Percentiles rank a stretch among this genome's conserved stretches.
Conservation (phyloP, 345 rosid species). For the Rhodamnia argentea region DNA sequence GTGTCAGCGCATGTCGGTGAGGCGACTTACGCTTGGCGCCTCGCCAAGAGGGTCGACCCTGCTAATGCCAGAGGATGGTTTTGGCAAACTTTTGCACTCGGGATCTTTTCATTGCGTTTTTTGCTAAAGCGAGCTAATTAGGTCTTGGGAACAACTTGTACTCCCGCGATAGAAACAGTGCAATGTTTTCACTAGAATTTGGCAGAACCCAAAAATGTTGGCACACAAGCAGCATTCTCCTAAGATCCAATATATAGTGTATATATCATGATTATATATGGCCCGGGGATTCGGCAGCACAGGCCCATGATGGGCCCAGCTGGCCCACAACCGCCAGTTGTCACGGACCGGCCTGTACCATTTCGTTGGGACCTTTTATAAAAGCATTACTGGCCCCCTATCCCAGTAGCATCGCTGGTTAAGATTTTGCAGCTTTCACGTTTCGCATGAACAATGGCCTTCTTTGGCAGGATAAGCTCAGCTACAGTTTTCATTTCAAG, state of each 20-base stretch:
- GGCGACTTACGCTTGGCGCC: conserved; percentile 46
- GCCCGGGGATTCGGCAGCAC: neutral
- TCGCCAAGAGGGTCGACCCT: conserved; percentile 64
- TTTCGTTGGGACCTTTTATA: neutral
- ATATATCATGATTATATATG: neutral
- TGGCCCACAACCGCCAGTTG: neutral
- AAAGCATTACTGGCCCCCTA: neutral
- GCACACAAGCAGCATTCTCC: neutral
- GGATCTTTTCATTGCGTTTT: conserved; percentile 49
- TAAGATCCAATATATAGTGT: neutral
- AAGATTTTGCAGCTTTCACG: neutral
- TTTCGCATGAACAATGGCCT: neutral
- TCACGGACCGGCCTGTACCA: neutral
- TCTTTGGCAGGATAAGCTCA: neutral
- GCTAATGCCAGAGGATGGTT: conserved; percentile 72
- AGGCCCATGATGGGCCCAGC: neutral
- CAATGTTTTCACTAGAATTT: neutral
- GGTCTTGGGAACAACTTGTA: neutral
- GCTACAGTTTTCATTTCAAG: neutral
- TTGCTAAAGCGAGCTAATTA: conserved; percentile 45
- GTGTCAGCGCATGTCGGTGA: conserved; percentile 37
- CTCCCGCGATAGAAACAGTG: neutral
- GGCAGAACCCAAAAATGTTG: neutral
- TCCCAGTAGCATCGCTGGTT: neutral
- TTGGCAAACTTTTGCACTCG: conserved; percentile 75